Percentiles rank a stretch among this genome's conserved stretches.
These are phyloP conservation scores for Alternaria brassicicola DNA, from an alignment of 2,329 filamentous ascomycete species.

Conservation along the genomic window DNA sequence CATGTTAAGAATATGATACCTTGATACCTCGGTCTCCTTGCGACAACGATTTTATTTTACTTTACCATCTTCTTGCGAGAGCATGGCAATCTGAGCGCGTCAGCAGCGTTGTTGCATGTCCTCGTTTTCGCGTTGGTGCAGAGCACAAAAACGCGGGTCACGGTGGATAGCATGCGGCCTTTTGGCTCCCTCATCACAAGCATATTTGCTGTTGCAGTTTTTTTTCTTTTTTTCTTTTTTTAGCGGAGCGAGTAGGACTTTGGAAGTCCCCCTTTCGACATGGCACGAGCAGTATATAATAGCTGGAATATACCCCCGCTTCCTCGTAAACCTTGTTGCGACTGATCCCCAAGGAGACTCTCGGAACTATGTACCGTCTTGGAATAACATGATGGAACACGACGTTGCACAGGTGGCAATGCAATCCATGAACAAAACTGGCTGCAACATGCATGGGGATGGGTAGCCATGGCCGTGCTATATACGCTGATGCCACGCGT, in stretches of 20 bases:
- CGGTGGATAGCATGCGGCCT: constrained; percentile 6
- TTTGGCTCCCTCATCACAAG: constrained; percentile 9
- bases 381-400: background rate
- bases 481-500: constrained; percentile 29
- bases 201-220: constrained; percentile 13
- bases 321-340: constrained; percentile 6
- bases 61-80: background rate
- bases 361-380: background rate
- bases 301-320: constrained; percentile 25
- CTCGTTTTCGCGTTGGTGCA: background rate
- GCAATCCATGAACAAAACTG: background rate
- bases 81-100: constrained; percentile 1
- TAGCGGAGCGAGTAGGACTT: constrained; percentile 18
- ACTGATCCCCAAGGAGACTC: background rate
- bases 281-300: constrained; percentile 28
- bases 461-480: constrained; percentile 2
- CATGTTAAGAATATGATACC: constrained; percentile 22
- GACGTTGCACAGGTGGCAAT: constrained; percentile 2
- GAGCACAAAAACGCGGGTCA: background rate
- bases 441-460: background rate
- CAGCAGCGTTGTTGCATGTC: constrained; percentile 1
- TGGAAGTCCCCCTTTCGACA: constrained; percentile 8
- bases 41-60: constrained; percentile 3
- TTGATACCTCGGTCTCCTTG: constrained; percentile 21
- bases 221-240: no score